Percentiles rank a stretch among this genome's conserved stretches.
Conservation (phyloP, 1,139 yeast species). For the Hyphopichia pseudoburtonii region DNA sequence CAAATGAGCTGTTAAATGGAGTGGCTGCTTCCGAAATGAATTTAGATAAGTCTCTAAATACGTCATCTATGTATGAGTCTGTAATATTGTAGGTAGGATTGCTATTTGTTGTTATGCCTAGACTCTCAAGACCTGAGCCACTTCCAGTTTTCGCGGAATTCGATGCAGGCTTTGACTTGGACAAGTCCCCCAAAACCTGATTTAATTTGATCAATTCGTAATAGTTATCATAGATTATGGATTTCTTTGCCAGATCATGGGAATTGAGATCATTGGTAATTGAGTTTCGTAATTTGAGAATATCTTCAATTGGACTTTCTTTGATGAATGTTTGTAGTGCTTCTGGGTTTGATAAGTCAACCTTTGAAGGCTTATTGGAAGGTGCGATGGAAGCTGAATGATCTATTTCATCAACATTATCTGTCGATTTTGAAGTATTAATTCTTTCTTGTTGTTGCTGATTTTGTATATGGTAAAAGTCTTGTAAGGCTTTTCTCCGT, state of each 20-base stretch:
- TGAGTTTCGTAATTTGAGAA: conserved; percentile 35
- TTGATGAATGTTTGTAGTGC: conserved; percentile 34
- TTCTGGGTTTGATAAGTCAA: conserved; percentile 21
- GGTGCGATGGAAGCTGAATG: conserved; percentile 3
- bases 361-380: neutral
- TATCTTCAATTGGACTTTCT: conserved; percentile 32
- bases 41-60: conserved; percentile 25
- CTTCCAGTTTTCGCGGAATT: too few relatives aligned
- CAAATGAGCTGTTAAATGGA: conserved; percentile 30
- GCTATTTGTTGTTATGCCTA: conserved; percentile 3
- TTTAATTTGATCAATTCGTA: conserved; percentile 45
- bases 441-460: conserved; percentile 10
- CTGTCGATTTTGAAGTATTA: conserved; percentile 4
- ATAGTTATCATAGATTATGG: conserved; percentile 49
- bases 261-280: conserved; percentile 33
- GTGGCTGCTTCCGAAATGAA: conserved; percentile 25
- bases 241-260: conserved; percentile 44
- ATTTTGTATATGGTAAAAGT: conserved; percentile 38
- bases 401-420: conserved; percentile 5
- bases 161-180: conserved; percentile 18
- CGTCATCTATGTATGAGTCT: conserved; percentile 24
- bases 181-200: conserved; percentile 32
- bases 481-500: conserved; percentile 45
- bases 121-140: too few relatives aligned
- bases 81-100: conserved; percentile 1